A percentile compares a stretch with the other conserved stretches of the same genome.
Evolutionary conservation across 2,329 filamentous ascomycete genomes (phyloP).

Genomic region (Diplodia intermedia): DNA sequence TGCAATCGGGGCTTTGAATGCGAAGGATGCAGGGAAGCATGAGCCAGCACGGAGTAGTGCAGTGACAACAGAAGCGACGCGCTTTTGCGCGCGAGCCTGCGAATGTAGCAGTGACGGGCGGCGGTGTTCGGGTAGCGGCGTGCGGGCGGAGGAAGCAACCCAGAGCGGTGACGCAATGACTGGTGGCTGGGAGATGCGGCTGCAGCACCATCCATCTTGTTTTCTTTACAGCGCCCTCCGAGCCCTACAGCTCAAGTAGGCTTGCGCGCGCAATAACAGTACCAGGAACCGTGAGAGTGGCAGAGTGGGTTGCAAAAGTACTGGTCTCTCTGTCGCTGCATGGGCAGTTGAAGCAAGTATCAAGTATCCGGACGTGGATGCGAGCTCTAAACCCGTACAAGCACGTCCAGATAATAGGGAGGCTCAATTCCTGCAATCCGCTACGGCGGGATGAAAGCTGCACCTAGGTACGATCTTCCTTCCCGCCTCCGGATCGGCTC

Average conservation of each 20-base stretch:
- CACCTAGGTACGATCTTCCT: conserved; percentile 16
- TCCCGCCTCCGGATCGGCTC: conserved; percentile 23
- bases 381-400: no score
- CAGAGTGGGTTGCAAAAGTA: no score
- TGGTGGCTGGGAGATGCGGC: conserved; percentile 19
- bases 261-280: background rate
- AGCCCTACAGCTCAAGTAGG: background rate
- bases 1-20: background rate
- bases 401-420: no score
- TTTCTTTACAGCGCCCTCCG: background rate
- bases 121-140: conserved; percentile 1
- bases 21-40: background rate
- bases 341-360: no score
- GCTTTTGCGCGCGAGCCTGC: background rate
- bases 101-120: background rate
- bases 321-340: no score
- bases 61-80: background rate
- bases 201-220: background rate
- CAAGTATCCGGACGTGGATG: no score
- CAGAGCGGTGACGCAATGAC: conserved; percentile 15
- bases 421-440: no score
- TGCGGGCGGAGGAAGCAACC: background rate
- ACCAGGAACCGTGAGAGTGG: background rate
- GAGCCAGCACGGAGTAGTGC: background rate
- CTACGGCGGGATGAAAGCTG: background rate